phyloP scores from a whole-genome alignment of 192 early-diverging fungal genomes.

The Diversispora eburnea region DNA sequence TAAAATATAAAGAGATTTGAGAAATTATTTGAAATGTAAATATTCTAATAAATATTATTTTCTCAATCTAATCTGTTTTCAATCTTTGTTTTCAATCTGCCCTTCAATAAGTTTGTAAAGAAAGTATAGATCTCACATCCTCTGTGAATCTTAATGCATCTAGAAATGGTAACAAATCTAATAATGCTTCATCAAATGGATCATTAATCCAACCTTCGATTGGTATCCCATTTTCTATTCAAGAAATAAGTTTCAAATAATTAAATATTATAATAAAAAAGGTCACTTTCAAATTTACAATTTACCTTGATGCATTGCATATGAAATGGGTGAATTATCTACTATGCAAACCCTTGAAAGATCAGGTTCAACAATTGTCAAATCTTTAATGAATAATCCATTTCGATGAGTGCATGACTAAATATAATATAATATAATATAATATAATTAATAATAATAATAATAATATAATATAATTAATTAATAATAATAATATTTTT shows the following conservation, averaged over 20 bases:
- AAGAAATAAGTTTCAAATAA: neutral
- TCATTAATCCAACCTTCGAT: conserved; percentile 83
- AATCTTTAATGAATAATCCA: conserved; percentile 76
- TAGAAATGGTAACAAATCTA: conserved; percentile 84
- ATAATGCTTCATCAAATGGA: conserved; percentile 71
- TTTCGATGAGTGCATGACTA: conserved; percentile 68
- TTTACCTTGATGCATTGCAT: conserved; percentile 69
- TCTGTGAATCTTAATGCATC: conserved; percentile 83
- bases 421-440: too few relatives aligned
- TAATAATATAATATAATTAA: conserved; percentile 22
- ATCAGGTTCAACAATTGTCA: conserved; percentile 69
- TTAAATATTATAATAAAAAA: neutral
- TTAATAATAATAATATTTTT: conserved; percentile 6
- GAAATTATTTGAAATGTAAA: too few relatives aligned
- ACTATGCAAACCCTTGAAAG: conserved; percentile 77
- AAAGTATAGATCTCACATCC: conserved; percentile 78
- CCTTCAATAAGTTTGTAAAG: conserved; percentile 42
- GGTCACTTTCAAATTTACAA: neutral
- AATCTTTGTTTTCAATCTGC: neutral
- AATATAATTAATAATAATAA: conserved; percentile 4
- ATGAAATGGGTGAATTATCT: conserved; percentile 79
- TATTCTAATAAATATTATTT: neutral
- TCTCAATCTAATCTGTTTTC: neutral
- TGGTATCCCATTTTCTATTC: conserved; percentile 83
- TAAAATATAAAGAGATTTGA: too few relatives aligned